phyloP scores from a whole-genome alignment of 163 green algal species.

The Botryococcus braunii region DNA sequence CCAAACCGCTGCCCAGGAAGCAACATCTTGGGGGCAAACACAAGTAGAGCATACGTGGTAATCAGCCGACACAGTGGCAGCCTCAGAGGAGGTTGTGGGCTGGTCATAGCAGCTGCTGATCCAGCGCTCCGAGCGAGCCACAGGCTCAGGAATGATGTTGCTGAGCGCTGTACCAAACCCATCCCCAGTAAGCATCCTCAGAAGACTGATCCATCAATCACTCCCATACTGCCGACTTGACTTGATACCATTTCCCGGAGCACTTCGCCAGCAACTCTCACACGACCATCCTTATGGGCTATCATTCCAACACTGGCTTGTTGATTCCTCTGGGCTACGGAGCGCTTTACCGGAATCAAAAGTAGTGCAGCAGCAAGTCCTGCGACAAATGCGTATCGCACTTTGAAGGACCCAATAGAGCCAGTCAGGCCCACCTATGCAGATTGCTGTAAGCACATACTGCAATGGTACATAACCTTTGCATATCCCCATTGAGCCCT shows the following conservation, averaged over 20 bases:
- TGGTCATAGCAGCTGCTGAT: slow-evolving; percentile 2
- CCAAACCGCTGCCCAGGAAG: too few relatives aligned
- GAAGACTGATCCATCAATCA: too few relatives aligned
- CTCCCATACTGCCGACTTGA: slow-evolving; percentile 65
- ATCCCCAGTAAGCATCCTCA: too few relatives aligned
- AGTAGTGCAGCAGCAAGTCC: slow-evolving; percentile 58
- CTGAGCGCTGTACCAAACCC: slow-evolving; percentile 7
- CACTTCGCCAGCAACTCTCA: slow-evolving; percentile 32
- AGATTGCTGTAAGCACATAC: too few relatives aligned
- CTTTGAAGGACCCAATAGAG: too few relatives aligned
- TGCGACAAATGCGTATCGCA: slow-evolving; percentile 61
- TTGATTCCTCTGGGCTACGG: slow-evolving; percentile 55
- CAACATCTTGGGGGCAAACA: too few relatives aligned
- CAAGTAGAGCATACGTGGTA: too few relatives aligned
- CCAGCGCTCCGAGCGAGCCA: slow-evolving; percentile 1
- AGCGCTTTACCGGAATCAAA: slow-evolving; percentile 71
- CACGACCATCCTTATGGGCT: slow-evolving; percentile 49
- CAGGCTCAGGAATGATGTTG: slow-evolving; percentile 2
- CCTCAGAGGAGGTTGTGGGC: too few relatives aligned
- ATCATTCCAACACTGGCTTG: slow-evolving; percentile 46
- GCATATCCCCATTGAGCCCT: too few relatives aligned
- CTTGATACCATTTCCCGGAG: slow-evolving; percentile 41
- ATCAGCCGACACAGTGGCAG: too few relatives aligned
- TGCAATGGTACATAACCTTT: too few relatives aligned
- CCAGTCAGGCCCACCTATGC: too few relatives aligned